phyloP scores from a whole-genome alignment of 202 grass and related monocot genomes.

The Cymbopogon flexuosus region DNA sequence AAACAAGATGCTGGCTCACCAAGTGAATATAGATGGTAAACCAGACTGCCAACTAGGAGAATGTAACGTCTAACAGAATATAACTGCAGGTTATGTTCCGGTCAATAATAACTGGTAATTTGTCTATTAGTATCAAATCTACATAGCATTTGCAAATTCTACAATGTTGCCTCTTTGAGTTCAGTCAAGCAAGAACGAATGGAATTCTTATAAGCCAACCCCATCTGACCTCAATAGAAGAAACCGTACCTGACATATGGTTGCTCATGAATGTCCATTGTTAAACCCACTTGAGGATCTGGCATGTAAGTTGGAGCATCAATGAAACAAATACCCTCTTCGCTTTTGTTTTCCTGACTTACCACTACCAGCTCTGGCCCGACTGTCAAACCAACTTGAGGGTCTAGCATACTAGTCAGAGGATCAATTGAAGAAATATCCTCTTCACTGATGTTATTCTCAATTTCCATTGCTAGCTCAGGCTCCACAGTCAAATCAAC shows the following conservation, averaged over 20 bases:
- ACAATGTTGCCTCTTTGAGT: not conserved
- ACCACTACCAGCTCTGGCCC: slow-evolving; percentile 5
- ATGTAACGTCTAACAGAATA: not conserved
- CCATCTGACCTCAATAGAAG: slow-evolving; percentile 22
- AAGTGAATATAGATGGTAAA: slow-evolving; percentile 15
- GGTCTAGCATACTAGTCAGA: slow-evolving; percentile 21
- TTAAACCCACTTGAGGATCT: slow-evolving; percentile 20
- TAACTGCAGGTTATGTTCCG: not conserved
- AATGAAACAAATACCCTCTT: slow-evolving; percentile 28
- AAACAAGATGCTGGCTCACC: slow-evolving; percentile 16
- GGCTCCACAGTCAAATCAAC: slow-evolving; percentile 5
- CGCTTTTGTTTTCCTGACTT: not conserved
- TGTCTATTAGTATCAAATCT: not conserved
- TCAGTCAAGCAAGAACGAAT: slow-evolving; percentile 17
- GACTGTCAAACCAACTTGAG: slow-evolving; percentile 8
- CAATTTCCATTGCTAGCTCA: not conserved
- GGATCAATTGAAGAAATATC: slow-evolving; percentile 15
- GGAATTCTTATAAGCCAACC: not conserved
- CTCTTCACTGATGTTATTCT: not conserved
- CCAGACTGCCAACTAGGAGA: slow-evolving; percentile 15
- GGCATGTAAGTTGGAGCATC: slow-evolving; percentile 14
- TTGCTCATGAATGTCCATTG: slow-evolving; percentile 10
- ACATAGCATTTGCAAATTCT: not conserved
- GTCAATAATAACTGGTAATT: not conserved
- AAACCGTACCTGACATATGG: slow-evolving; percentile 31